Evolutionary conservation across 2,329 filamentous ascomycete species (phyloP).

Genomic region (Fusarium sp.): DNA sequence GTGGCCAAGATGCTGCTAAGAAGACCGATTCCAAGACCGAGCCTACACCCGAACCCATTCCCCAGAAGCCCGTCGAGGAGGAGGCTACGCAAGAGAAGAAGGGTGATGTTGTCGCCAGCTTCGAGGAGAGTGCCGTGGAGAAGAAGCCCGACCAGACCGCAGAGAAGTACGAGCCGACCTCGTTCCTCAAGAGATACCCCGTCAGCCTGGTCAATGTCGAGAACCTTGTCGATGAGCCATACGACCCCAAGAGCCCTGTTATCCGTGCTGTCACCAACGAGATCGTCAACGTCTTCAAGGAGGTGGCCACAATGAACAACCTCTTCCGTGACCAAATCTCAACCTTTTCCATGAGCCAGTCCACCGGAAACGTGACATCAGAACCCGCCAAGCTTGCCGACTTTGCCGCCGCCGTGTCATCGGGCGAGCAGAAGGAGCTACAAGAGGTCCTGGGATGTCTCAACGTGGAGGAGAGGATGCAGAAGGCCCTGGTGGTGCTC

Average conservation of each 20-base stretch:
- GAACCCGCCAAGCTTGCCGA: slow-evolving; percentile 96
- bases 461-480: slow-evolving; percentile 90
- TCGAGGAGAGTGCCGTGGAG: slow-evolving; percentile 81
- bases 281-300: slow-evolving; percentile 98
- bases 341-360: slow-evolving; percentile 95
- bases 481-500: slow-evolving; percentile 87
- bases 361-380: slow-evolving; percentile 90
- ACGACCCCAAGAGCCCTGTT: slow-evolving; percentile 86
- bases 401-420: slow-evolving; percentile 96
- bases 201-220: slow-evolving; percentile 96
- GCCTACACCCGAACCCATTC: slow-evolving; percentile 65
- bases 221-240: slow-evolving; percentile 86
- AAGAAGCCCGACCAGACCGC: slow-evolving; percentile 59
- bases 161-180: slow-evolving; percentile 80
- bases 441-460: slow-evolving; percentile 89
- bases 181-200: slow-evolving; percentile 88
- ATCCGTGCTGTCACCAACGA: slow-evolving; percentile 94
- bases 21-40: slow-evolving; percentile 61
- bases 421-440: slow-evolving; percentile 87
- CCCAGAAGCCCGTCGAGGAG: slow-evolving; percentile 61
- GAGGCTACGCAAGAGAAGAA: slow-evolving; percentile 70
- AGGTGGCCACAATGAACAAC: slow-evolving; percentile 91
- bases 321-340: slow-evolving; percentile 97
- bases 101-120: slow-evolving; percentile 95
- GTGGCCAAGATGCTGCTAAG: slow-evolving; percentile 57